A percentile compares a stretch with the other conserved stretches of the same genome.
Conservation (phyloP, 257 asterid species). For the Misopates orontium region DNA sequence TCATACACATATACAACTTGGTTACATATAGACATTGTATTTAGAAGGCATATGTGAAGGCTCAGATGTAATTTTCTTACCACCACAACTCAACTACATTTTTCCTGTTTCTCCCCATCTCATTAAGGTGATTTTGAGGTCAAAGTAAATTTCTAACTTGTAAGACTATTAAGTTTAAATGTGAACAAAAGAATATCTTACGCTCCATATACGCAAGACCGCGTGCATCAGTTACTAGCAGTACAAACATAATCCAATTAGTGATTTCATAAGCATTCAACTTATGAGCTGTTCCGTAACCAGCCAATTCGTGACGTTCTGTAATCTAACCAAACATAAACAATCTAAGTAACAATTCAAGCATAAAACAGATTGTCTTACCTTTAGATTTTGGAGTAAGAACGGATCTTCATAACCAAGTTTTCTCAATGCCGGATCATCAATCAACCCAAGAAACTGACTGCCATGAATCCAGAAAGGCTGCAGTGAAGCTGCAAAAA, state of each 20-base stretch:
- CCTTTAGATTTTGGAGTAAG: constrained; percentile 6
- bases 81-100: too few species aligned
- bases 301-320: constrained; percentile 15
- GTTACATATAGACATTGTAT: too few species aligned
- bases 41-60: too few species aligned
- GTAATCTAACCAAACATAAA: constrained; percentile 13
- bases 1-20: too few species aligned
- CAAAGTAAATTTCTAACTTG: too few species aligned
- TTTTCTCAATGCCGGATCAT: constrained; percentile 14
- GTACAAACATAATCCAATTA: constrained; percentile 10
- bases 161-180: too few species aligned
- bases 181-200: too few species aligned
- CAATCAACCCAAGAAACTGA: constrained; percentile 12
- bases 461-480: constrained; percentile 5
- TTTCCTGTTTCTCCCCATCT: too few species aligned
- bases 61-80: too few species aligned
- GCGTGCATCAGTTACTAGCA: too few species aligned
- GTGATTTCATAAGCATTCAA: constrained; percentile 19
- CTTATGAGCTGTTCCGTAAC: constrained; percentile 28
- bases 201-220: too few species aligned
- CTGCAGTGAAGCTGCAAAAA: constrained; percentile 35
- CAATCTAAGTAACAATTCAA: neutral
- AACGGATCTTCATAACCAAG: constrained; percentile 28
- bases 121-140: too few species aligned
- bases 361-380: constrained; percentile 12